Evolutionary conservation across 2,329 filamentous ascomycete species (phyloP), one percentile per base, ranked within the genome.

Genomic region (Microthyrium microscopicum): DNA sequence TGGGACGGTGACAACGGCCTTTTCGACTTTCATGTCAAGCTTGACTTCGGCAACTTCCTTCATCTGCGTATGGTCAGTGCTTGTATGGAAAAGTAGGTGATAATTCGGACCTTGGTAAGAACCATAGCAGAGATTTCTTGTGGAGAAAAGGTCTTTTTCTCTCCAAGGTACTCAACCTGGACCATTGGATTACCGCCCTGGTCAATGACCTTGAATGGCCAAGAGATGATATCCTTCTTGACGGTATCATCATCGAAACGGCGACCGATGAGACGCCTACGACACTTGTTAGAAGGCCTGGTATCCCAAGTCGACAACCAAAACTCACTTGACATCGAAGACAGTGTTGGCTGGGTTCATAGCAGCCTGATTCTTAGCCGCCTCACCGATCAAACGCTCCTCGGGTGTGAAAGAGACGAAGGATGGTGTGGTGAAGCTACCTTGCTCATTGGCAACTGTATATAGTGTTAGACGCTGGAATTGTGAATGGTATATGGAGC

Each of bases 61-160:
- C 87, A 95, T 94, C 87, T 92, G 52, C 43, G 24, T 34, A 5
- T 6, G 12, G 19, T 31, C 18, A 35, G 33, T 20, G 13, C 11
- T 16, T 4, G 21, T n/a, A 20, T 12, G 7, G 25, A 26, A 8
- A 20, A 9, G 15, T 9, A 36, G 20, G 16, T n/a, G 9, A 11
- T n/a, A 12, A 29, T 29, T 29, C 62, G 46, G 68, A 91, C 87
- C 83, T 98, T 98, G 66, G 73, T 77, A 48, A 98, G 74, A 47
- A 98, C 82, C 89, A 98, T 98, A 57, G 89, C 81, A 43, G 89
- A 98, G 62, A 98, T 89, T 66, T 98, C 89, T 68, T 98, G 87
- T 41, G 89, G 82, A 33, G 85, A 91, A 73, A 98, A 98, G 44
- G 68, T 75, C 78, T 95, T 94, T 58, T 67, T 82, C 73, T 92